phyloP scores from a whole-genome alignment of 176 grass and related monocot genomes.

The Poa pratensis region DNA sequence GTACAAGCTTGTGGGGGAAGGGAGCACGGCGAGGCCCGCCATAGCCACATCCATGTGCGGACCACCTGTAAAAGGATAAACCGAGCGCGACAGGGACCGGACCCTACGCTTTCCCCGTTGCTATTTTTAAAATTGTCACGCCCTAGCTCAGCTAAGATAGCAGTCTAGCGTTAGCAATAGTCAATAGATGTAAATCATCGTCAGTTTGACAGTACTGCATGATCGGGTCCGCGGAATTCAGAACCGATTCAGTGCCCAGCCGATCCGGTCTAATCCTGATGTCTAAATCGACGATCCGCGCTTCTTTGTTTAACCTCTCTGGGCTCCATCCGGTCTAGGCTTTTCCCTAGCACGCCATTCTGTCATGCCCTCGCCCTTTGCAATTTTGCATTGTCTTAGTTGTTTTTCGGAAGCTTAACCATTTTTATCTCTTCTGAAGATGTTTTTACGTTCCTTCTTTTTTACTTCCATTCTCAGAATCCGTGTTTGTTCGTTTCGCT shows the following conservation, averaged over 20 bases:
- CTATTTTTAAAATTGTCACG: neutral
- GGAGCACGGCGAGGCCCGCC: conserved; percentile 13
- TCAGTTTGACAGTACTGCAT: neutral
- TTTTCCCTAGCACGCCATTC: conserved; percentile 20
- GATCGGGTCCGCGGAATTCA: conserved; percentile 29
- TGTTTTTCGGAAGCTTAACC: neutral
- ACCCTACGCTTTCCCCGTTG: neutral
- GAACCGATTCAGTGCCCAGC: conserved; percentile 22
- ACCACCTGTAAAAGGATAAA: conserved; percentile 25
- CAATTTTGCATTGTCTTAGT: neutral
- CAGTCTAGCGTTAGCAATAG: neutral
- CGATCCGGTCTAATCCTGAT: conserved; percentile 22
- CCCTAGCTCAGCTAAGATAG: neutral
- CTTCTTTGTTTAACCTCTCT: neutral
- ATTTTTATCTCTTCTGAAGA: neutral
- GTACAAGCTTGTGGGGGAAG: neutral
- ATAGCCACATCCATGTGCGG: neutral
- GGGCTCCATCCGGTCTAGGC: conserved; percentile 39
- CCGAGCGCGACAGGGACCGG: neutral
- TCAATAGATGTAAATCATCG: conserved; percentile 11
- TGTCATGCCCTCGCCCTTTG: conserved; percentile 21
- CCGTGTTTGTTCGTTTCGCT: neutral
- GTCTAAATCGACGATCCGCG: neutral
- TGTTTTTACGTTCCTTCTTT: neutral
- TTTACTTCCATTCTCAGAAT: neutral